phyloP scores from a whole-genome alignment of 768 basidiomycete species.

The Rhizopogon sp. region DNA sequence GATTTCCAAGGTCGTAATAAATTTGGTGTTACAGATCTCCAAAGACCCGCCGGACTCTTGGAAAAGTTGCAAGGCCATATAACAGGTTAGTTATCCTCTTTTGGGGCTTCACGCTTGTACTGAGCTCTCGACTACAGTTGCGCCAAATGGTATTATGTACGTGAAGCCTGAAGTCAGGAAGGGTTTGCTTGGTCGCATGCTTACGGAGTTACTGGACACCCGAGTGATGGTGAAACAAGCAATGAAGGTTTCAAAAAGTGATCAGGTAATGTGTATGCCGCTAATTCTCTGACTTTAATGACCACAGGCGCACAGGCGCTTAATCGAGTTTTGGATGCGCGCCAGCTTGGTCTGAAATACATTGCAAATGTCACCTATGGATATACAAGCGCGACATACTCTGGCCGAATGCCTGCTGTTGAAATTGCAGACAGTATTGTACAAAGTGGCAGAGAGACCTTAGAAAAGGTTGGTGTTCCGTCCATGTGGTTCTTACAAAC shows the following conservation, averaged over 20 bases:
- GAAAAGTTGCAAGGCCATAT: conserved; percentile 71
- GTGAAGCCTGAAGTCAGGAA: conserved; percentile 80
- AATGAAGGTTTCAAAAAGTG: conserved; percentile 74
- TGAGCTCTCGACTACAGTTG: conserved; percentile 46
- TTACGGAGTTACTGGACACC: conserved; percentile 88
- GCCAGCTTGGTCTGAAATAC: conserved; percentile 90
- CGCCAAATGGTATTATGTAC: conserved; percentile 94
- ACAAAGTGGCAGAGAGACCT: conserved; percentile 90
- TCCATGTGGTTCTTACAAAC: neutral
- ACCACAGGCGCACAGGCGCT: conserved; percentile 48
- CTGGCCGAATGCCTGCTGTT: conserved; percentile 96
- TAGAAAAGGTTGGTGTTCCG: conserved; percentile 68
- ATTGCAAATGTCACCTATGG: conserved; percentile 96
- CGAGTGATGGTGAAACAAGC: conserved; percentile 98
- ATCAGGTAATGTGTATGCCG: conserved; percentile 53
- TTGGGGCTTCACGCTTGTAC: neutral
- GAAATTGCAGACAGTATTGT: conserved; percentile 99
- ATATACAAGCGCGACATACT: conserved; percentile 91
- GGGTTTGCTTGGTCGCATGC: conserved; percentile 86
- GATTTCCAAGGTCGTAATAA: conserved; percentile 87
- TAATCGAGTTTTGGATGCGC: conserved; percentile 74
- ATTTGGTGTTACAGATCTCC: conserved; percentile 76
- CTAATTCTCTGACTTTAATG: conserved; percentile 1
- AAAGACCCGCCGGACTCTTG: conserved; percentile 62
- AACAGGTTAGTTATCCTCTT: conserved; percentile 45